Base-by-base conservation (phyloP, 2,329 filamentous ascomycete species). In the Arthroderma uncinatum region DNA sequence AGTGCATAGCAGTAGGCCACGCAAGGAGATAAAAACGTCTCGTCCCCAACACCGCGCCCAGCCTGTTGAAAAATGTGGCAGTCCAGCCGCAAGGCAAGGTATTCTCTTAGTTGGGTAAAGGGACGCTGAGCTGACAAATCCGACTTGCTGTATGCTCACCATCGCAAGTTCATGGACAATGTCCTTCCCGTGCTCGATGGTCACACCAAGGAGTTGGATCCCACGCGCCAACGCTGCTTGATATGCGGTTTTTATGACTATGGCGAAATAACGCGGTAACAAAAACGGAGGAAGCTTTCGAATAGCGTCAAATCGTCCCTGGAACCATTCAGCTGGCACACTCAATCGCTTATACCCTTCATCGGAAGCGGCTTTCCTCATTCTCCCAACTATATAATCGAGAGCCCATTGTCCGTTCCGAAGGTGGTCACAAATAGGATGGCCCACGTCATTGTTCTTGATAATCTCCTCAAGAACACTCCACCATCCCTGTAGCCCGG, bases 401-500 rank as follows among this genome's bases (percentile, higher is more conserved):
- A 97, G 74, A 2, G 89, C 86, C 93, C 93, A 98, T 63, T 91
- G 83, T 0, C 93, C 93, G 62, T 94, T 82, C 54, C 93, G 85
- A 4, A 98, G 80, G 67, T 98, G 92, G 66, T 96, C 86, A 71
- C 92, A 97, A 9, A 98, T 79, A 0, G 93, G 88, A 68, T 98
- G 93, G 0, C 88, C 93, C 7, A 98, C 81, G 67, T 97, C 84
- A 69, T 98, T 98, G 62, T 93, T 84, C 54, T 79, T 81, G 64
- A 97, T 87, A 60, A 98, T 86, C 58, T 87, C 79, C 64, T 89
- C 85, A 42, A 98, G 75, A 0, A 95, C 77, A 68, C 90, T 96
- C 90, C 92, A 95, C 92, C 93, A 98, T 37, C 94, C 94, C 70
- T 98, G 93, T n/a, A 98, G 79, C 60, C 93, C 93, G 59, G 92